A percentile compares a stretch with the other conserved stretches of the same genome.
phyloP scores from a whole-genome alignment of 441 rosid genomes.

The Populus hybrid region DNA sequence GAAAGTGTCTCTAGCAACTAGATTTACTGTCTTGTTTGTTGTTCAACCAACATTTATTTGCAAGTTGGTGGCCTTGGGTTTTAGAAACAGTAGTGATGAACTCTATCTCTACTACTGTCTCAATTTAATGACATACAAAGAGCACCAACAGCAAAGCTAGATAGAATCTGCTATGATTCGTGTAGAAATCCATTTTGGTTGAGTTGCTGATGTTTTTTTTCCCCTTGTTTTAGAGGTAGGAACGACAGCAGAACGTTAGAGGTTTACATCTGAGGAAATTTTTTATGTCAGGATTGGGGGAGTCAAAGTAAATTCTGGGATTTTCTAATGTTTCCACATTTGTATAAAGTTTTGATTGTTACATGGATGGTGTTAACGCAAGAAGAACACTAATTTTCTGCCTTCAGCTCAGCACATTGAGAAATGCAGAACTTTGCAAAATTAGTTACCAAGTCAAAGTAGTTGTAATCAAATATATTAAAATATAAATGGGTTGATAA shows the following conservation, averaged over 20 bases:
- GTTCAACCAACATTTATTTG: too few relatives aligned
- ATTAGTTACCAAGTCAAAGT: too few relatives aligned
- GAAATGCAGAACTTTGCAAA: too few relatives aligned
- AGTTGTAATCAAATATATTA: too few relatives aligned
- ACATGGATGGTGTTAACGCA: background rate
- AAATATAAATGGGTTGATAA: too few relatives aligned
- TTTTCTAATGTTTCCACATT: background rate
- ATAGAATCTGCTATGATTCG: background rate
- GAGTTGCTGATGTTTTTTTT: background rate
- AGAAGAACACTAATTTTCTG: background rate
- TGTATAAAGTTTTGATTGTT: background rate
- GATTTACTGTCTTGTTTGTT: too few relatives aligned
- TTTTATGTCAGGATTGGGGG: constrained; percentile 28
- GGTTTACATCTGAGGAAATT: background rate
- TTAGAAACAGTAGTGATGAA: too few relatives aligned
- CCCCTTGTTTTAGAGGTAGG: background rate
- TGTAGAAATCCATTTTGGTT: background rate
- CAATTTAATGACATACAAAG: background rate
- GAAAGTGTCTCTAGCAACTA: background rate
- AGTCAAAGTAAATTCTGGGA: constrained; percentile 23
- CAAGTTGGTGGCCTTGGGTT: too few relatives aligned
- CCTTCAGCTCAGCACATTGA: too few relatives aligned
- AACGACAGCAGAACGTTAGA: background rate
- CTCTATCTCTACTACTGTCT: background rate
- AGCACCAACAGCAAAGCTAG: background rate